Base-by-base conservation (phyloP, 129 eudicot species). In the Artemisia argyi region DNA sequence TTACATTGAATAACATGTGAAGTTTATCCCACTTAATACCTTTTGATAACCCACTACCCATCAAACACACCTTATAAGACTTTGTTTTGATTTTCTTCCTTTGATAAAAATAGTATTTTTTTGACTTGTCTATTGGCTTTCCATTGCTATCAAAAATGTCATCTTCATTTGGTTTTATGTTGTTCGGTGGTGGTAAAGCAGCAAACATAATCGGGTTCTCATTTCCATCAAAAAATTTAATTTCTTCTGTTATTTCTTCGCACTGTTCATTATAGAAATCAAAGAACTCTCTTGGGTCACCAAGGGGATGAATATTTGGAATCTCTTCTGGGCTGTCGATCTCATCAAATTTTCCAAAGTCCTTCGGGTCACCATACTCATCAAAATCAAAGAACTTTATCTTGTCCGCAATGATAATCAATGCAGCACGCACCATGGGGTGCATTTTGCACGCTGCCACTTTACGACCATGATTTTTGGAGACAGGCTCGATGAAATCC, bases 1-100 rank as follows among this genome's bases (percentile, higher is more conserved):
- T 48, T 6, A 80, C 65, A 72, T 87, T 87, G 32, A 84, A 74
- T 64, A 87, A 49, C 66, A 70, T 16, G 77, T 85, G 85, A 55
- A 82, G 70, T 56, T 69, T 79, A 14, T 79, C 82, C 56, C 77
- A 74, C 0, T 63, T 16, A 52, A 64, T 48, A 7, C 66, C 52
- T 55, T 69, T 76, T 15, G 78, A 57, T 64, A 84, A 26, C 80
- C 88, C 85, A 26, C 67, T 70, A 57, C 82, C 77, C 68, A 65
- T 67, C 61, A 85, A 64, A 47, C 84, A 76, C 35, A 75, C 73
- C 78, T 77, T 72, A 61, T 51, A 77, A 16, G 84, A 82, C 13
- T 16, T 44, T 8, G 42, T 70, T 35, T 11, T 77, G 50, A 77
- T 44, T 7, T 7, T 3, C 49, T 70, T 77, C 63, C 50, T 70